These are phyloP conservation scores for Aristolochia contorta DNA, from an alignment of 164 flowering plant genomes.

Conservation along the genomic window DNA sequence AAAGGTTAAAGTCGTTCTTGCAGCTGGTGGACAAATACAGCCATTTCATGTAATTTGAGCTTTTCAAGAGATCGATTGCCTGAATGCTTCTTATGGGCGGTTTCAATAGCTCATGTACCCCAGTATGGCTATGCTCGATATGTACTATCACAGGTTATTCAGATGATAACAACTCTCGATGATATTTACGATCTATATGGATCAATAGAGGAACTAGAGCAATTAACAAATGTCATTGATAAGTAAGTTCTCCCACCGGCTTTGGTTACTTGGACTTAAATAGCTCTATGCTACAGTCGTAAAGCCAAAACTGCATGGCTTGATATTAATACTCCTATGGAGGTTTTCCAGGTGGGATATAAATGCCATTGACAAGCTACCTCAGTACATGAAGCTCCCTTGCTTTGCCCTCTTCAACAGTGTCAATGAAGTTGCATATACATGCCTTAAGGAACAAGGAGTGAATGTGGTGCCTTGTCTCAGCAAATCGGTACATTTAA, in stretches of 20 bases:
- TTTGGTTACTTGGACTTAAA: background rate
- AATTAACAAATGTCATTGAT: conserved; percentile 1
- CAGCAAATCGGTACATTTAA: background rate
- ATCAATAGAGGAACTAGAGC: conserved; percentile 2
- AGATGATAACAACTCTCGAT: conserved; percentile 2
- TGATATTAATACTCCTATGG: conserved; percentile 12
- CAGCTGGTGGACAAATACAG: conserved; percentile 46
- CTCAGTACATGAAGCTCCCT: background rate
- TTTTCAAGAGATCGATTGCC: conserved; percentile 13
- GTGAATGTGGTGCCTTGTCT: background rate
- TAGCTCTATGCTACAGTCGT: too few relatives aligned
- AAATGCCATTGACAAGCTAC: background rate
- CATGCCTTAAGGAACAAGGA: background rate
- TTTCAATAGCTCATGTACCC: background rate
- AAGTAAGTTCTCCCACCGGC: background rate
- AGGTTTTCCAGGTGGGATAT: conserved; percentile 3
- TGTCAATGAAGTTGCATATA: conserved; percentile 1
- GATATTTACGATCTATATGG: conserved; percentile 5
- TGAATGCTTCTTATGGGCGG: conserved; percentile 1
- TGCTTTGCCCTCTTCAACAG: conserved; percentile 1
- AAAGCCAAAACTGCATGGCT: background rate
- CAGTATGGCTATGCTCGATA: background rate
- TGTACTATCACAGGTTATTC: background rate
- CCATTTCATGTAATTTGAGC: conserved; percentile 12
- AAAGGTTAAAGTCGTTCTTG: background rate